These are phyloP conservation scores for Hemisphaericaspora xylofermentans DNA, from an alignment of 1,139 yeast species.

Conservation along the genomic window DNA sequence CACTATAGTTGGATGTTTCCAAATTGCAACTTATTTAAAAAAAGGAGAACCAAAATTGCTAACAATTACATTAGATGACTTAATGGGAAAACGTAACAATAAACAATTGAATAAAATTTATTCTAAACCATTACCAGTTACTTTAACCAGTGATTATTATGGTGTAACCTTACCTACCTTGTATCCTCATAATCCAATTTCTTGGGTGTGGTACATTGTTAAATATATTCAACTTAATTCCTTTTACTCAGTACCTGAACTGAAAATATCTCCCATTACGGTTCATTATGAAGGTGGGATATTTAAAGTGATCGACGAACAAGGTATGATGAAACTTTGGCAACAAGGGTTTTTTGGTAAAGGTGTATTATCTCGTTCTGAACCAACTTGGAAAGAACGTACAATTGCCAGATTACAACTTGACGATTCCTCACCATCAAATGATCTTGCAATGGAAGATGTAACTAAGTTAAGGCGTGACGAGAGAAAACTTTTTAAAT, in stretches of 20 bases:
- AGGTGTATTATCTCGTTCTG: conserved; percentile 84
- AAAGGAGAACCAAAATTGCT: conserved; percentile 10
- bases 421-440: conserved; percentile 31
- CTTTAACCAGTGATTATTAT: conserved; percentile 33
- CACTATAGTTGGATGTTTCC: not conserved
- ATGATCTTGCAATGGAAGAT: conserved; percentile 60
- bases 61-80: conserved; percentile 11
- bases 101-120: conserved; percentile 34
- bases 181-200: conserved; percentile 57
- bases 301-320: conserved; percentile 45
- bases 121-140: conserved; percentile 50
- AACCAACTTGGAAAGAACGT: conserved; percentile 83
- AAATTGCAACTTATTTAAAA: not conserved
- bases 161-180: conserved; percentile 43
- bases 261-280: conserved; percentile 17
- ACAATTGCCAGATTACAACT: conserved; percentile 50
- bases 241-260: conserved; percentile 29
- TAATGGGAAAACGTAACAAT: conserved; percentile 19
- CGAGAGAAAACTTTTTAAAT: conserved; percentile 72
- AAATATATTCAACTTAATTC: conserved; percentile 27
- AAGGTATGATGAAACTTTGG: conserved; percentile 69
- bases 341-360: conserved; percentile 90
- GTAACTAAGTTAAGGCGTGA: conserved; percentile 70
- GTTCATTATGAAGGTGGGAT: conserved; percentile 32
- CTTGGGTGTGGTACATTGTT: conserved; percentile 51